Evolutionary conservation across 1,284 basidiomycete species (phyloP), one percentile per base, ranked within the genome.

Genomic region (Schizophyllum amplum): DNA sequence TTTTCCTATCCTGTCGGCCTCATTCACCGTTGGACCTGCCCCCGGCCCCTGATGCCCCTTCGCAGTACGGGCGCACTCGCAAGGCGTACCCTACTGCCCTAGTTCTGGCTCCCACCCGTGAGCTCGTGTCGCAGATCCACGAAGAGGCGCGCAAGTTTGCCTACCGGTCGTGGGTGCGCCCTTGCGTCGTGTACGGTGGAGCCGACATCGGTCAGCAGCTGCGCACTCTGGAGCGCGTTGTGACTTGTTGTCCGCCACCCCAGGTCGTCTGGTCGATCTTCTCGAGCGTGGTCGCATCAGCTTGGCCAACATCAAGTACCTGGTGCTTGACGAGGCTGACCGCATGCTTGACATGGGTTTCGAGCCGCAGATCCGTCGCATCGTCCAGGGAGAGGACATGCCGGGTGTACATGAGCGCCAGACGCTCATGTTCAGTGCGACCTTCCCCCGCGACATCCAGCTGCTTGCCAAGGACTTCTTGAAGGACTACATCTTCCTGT

Each of bases 301-400:
- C 69, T 83, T 99, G 59, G 86, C 92, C 66, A 98, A 98, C 76
- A 90, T 99, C 74, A 90, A 92, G 66, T 99, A 97, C 76, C 88
- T 99, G 55, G 97, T 99, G 33, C 89, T 99, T 59, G 97, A 99
- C 68, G 97, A 99, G 78, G 97, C 96, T 61, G 97, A 99, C 78
- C 92, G 96, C 69, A 99, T 99, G 96, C 84, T 99, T 67, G 96
- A 99, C 80, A 99, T 99, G 96, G 96, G 96, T 90, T 99, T 99
- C 82, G 96, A 99, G 76, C 97, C 97, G 60, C 96, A 99, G 76
- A 99, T 99, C 68, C 86, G 96, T 63, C 84, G 94, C 54, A 99
- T 99, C 69, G 97, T 99, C 26, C 92, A 98, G 72, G 92, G 92
- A 63, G 94, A 96, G 69, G 97, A 99, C 73, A 99, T 99, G 96